These are phyloP conservation scores for Colletotrichum shisoi DNA, from an alignment of 2,329 filamentous ascomycete species.

Conservation along the genomic window DNA sequence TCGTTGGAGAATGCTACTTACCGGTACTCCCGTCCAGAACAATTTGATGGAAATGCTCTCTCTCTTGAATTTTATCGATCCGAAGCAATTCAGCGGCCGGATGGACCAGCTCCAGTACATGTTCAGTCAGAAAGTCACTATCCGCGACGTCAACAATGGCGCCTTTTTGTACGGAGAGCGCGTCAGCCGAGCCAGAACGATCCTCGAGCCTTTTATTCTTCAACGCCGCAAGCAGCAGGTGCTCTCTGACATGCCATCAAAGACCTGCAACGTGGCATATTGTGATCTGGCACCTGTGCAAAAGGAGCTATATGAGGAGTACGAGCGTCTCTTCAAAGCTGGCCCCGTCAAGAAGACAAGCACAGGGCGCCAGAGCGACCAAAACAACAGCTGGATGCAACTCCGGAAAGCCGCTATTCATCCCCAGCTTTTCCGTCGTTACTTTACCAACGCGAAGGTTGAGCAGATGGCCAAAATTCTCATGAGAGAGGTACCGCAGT, in stretches of 20 bases:
- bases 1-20: slow-evolving; percentile 84
- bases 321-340: slow-evolving; percentile 70
- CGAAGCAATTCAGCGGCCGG: slow-evolving; percentile 77
- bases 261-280: slow-evolving; percentile 78
- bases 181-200: slow-evolving; percentile 84
- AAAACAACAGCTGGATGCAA: slow-evolving; percentile 83
- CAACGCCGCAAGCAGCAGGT: slow-evolving; percentile 94
- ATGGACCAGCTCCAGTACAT: slow-evolving; percentile 83
- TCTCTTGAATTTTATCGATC: slow-evolving; percentile 93
- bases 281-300: slow-evolving; percentile 81
- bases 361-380: slow-evolving; percentile 59
- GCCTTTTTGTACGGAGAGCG: slow-evolving; percentile 86
- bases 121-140: slow-evolving; percentile 90
- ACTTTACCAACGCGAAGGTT: slow-evolving; percentile 78
- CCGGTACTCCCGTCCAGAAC: slow-evolving; percentile 91
- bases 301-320: slow-evolving; percentile 73
- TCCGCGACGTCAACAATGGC: slow-evolving; percentile 79
- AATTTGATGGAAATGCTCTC: slow-evolving; percentile 92
- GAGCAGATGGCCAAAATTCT: slow-evolving; percentile 80
- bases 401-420: slow-evolving; percentile 93
- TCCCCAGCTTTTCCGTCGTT: slow-evolving; percentile 82
- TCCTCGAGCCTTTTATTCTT: slow-evolving; percentile 93
- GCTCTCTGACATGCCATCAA: slow-evolving; percentile 80
- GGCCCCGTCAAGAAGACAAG: slow-evolving; percentile 64
- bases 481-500: slow-evolving; percentile 70